phyloP scores from a whole-genome alignment of 2,329 filamentous ascomycete species.

The Claviceps cyperi region DNA sequence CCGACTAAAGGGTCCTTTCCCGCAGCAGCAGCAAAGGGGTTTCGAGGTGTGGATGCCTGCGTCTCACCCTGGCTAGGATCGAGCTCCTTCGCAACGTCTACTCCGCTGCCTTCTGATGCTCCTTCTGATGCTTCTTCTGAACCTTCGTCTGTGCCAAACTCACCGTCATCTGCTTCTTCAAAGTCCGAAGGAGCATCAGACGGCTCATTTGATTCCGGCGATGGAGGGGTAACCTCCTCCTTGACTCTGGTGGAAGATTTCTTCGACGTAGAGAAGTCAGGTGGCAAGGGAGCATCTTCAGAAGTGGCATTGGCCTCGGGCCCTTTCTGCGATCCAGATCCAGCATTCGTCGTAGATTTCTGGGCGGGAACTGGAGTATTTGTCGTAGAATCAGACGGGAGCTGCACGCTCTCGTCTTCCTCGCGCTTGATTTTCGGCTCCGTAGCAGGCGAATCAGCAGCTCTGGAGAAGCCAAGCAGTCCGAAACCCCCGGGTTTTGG shows the following conservation, averaged over 20 bases:
- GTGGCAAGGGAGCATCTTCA: slow-evolving; percentile 17
- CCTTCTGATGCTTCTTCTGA: slow-evolving; percentile 25
- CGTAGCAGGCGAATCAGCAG: slow-evolving; percentile 3
- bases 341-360: not conserved
- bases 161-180: slow-evolving; percentile 22
- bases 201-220: slow-evolving; percentile 22
- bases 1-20: slow-evolving; percentile 37
- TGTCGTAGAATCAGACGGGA: slow-evolving; percentile 40
- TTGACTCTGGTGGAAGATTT: slow-evolving; percentile 13
- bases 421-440: slow-evolving; percentile 22
- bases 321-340: slow-evolving; percentile 8
- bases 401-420: slow-evolving; percentile 24
- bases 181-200: slow-evolving; percentile 24
- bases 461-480: slow-evolving; percentile 12
- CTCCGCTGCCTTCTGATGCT: slow-evolving; percentile 43
- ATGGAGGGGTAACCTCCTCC: slow-evolving; percentile 24
- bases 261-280: slow-evolving; percentile 14
- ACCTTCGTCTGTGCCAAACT: slow-evolving; percentile 29
- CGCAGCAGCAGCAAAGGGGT: slow-evolving; percentile 40
- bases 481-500: slow-evolving; percentile 12
- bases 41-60: slow-evolving; percentile 39
- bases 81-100: slow-evolving; percentile 50
- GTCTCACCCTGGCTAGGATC: slow-evolving; percentile 36
- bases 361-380: slow-evolving; percentile 7
- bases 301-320: slow-evolving; percentile 13